A percentile compares a stretch with the other conserved stretches of the same genome.
Conservation (phyloP, 2,329 filamentous ascomycete species). For the Coniochaeta prunicola region DNA sequence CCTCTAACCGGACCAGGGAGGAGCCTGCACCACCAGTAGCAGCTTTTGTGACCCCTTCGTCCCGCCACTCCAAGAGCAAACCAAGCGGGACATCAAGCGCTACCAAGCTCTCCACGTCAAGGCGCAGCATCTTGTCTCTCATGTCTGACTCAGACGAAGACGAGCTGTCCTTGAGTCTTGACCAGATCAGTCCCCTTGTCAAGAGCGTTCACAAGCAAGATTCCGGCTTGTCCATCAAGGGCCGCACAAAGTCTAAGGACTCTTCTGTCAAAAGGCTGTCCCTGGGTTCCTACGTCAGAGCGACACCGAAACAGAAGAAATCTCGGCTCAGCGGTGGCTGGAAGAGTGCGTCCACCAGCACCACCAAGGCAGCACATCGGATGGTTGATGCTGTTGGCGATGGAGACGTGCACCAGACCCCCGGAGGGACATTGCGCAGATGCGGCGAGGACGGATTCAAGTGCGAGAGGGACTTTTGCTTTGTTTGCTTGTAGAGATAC, state of each 20-base stretch:
- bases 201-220: constrained; percentile 1
- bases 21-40: not conserved
- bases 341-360: not conserved
- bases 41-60: not conserved
- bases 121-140: constrained; percentile 34
- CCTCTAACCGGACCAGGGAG: not conserved
- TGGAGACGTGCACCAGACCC: constrained; percentile 29
- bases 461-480: constrained; percentile 53
- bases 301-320: not conserved
- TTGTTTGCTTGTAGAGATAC: constrained; percentile 38
- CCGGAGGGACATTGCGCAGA: constrained; percentile 39
- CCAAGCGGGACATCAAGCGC: not conserved
- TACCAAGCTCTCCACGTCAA: constrained; percentile 14
- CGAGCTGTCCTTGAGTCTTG: constrained; percentile 30
- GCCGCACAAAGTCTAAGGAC: not conserved
- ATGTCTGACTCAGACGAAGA: constrained; percentile 30
- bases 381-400: not conserved
- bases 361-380: not conserved
- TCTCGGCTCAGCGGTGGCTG: not conserved
- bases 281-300: not conserved
- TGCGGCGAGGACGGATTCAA: constrained; percentile 50
- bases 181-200: constrained; percentile 13
- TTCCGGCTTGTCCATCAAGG: not conserved
- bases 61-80: not conserved
- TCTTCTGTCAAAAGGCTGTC: not conserved